Evolutionary conservation across 176 grass and related monocot genomes (phyloP), one percentile per base, ranked within the genome.

Genomic region (Phragmites australis): DNA sequence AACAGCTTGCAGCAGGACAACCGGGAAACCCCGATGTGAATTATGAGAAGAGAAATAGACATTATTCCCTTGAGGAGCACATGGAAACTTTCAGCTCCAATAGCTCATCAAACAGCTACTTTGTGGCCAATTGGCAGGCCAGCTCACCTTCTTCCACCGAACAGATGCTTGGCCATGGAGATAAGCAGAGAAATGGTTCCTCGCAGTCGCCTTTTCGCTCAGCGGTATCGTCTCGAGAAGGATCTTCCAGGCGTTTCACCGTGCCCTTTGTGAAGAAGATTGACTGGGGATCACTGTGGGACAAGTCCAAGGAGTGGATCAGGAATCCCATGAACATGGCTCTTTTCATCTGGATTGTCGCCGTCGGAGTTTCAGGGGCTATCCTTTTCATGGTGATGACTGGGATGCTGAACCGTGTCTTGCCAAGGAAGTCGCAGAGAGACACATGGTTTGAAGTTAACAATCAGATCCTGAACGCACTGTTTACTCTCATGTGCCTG

Each of bases 381-480:
- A 93, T 97, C 49, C 88, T 97, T 39, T 96, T 96, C 79, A 86
- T 93, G 70, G 93, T 97, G 0, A 85, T 93, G 93, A 97, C 88
- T 9, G 88, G 86, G 74, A 97, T 97, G 93, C 79, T 97, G 5
- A 97, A 89, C 71, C 57, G 32, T 0, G 88, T 31, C 2, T 22
- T 97, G 50, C 76, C 80, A 1, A 83, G 8, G 10, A 97, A 93
- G 43, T 3, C 86, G 1, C 80, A 87, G 39, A 26, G 86, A 26
- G 61, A 93, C 50, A 76, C 86, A 0, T 97, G 90, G 88, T 93
- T 90, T 2, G 93, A 97, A 49, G 93, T 91, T 1, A 97, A 79
- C 66, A 97, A 97, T 40, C 93, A 97, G 83, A 93, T 97, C 46
- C 67, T 97, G 25, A 97, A 97, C 2, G 93, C 93, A 0, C 34